A percentile compares a stretch with the other conserved stretches of the same genome.
Conservation (phyloP, 805 yeast species). For the Lipomyces orientalis region DNA sequence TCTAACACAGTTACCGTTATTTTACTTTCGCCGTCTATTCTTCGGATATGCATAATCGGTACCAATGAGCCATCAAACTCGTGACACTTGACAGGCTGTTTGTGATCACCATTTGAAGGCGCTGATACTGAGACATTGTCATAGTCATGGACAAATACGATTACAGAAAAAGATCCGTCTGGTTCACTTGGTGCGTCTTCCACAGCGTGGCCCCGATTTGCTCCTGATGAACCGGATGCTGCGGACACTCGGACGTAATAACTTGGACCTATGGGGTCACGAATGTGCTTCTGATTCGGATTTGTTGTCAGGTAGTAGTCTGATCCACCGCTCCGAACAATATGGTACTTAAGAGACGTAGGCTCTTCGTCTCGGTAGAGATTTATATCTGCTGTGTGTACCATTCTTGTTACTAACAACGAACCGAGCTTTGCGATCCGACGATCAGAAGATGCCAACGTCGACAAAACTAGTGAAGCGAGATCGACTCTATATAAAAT, state of each 20-base stretch:
- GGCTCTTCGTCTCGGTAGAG: not conserved
- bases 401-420: not conserved
- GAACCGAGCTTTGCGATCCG: not conserved
- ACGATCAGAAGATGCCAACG: not conserved
- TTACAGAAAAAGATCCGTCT: constrained; percentile 27
- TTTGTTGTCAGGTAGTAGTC: constrained; percentile 69
- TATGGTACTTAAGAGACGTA: constrained; percentile 52
- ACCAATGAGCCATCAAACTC: constrained; percentile 13
- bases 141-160: constrained; percentile 24
- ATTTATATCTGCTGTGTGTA: not conserved
- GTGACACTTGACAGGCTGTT: not conserved
- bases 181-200: not conserved
- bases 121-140: constrained; percentile 24
- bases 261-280: constrained; percentile 67
- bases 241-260: constrained; percentile 54
- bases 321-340: constrained; percentile 55
- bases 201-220: not conserved
- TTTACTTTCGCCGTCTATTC: constrained; percentile 29
- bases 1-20: constrained; percentile 24
- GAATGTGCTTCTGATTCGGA: constrained; percentile 64
- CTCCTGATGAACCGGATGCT: not conserved
- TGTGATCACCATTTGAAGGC: not conserved
- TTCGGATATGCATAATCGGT: constrained; percentile 25
- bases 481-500: not conserved
- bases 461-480: not conserved